Base-by-base conservation (phyloP, 192 early-diverging fungal genomes). In the Entophlyctis luteolus region DNA sequence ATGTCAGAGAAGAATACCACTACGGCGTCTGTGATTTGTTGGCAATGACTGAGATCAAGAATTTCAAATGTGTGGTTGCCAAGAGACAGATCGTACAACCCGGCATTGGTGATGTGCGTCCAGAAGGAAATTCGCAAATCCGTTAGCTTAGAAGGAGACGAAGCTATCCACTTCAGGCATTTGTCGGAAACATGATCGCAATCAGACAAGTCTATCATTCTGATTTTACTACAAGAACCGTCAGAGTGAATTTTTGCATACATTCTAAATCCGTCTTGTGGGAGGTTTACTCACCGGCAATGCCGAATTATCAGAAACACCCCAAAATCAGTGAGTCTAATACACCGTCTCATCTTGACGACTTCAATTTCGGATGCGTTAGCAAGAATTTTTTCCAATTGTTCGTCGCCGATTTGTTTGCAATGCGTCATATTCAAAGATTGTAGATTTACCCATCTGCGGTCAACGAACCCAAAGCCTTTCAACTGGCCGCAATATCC, bases 401-500 rank as follows among this genome's bases (percentile, higher is more conserved):
- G 59, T 49, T 81, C 78, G 42, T 82, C 74, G 2, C 71, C 72
- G 28, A 84, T 54, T 36, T 75, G 70, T 52, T 83, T 84, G 70
- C 82, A 84, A 38, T 83, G 80, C 29, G 72, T 72, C 39, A 84
- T 20, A 62, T 84, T 71, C 18, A 84, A 31, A 32, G 38, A 55
- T 33, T 38, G 37, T 66, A 84, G 48, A 4, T 27, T 46, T n/a
- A 50, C 23, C 81, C 72, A 76, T 28, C 48, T 22, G 58, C 84
- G 82, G 28, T 72, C 69, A 2, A 34, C 27, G 48, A 83, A 84
- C 28, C 76, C 72, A 6, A 62, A 27, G 12, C 82, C 82, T 12
- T 48, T 79, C 32, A 84, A 48, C 50, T 84, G 81, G 5, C 81
- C 77, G 48, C 80, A 83, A 52, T 80, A 84, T 39, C 78, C 78